Evolutionary conservation across 2,329 filamentous ascomycete species (phyloP).

Genomic region (Trichoderma sp.): DNA sequence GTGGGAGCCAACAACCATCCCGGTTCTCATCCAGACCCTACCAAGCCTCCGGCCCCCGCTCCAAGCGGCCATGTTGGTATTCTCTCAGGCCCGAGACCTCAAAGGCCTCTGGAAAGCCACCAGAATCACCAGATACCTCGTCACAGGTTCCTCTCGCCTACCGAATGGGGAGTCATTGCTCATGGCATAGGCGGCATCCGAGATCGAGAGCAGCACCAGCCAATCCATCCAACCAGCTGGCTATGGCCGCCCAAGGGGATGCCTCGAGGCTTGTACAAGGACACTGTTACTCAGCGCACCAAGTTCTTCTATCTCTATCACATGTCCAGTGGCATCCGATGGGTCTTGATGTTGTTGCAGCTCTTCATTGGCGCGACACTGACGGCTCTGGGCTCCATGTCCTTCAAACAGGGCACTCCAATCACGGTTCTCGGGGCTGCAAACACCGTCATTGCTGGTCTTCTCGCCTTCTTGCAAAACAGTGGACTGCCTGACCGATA

Average conservation of each 20-base stretch:
- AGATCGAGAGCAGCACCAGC: constrained; percentile 46
- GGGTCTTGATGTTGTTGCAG: constrained; percentile 51
- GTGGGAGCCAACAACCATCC: background rate
- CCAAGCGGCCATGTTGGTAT: background rate
- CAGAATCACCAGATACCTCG: constrained; percentile 29
- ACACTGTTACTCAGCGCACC: constrained; percentile 48
- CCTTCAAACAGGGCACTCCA: constrained; percentile 39
- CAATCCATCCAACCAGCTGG: constrained; percentile 46
- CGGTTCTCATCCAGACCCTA: background rate
- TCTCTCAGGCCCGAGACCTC: background rate
- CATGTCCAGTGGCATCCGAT: constrained; percentile 45
- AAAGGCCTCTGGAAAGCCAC: constrained; percentile 25
- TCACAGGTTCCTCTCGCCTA: constrained; percentile 45
- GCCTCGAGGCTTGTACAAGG: constrained; percentile 51
- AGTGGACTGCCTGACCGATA: constrained; percentile 56
- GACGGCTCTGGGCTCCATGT: constrained; percentile 52
- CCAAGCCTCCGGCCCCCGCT: constrained; percentile 2
- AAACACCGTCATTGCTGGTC: constrained; percentile 53
- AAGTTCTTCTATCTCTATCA: constrained; percentile 50
- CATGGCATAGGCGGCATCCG: constrained; percentile 50
- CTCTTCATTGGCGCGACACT: constrained; percentile 51
- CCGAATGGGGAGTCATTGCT: constrained; percentile 51
- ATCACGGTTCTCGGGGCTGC: constrained; percentile 54
- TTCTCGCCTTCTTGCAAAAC: constrained; percentile 56
- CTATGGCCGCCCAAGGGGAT: constrained; percentile 52